These are phyloP conservation scores for Lipomyces spencermartinsiae DNA, from an alignment of 805 yeast species.

Conservation along the genomic window DNA sequence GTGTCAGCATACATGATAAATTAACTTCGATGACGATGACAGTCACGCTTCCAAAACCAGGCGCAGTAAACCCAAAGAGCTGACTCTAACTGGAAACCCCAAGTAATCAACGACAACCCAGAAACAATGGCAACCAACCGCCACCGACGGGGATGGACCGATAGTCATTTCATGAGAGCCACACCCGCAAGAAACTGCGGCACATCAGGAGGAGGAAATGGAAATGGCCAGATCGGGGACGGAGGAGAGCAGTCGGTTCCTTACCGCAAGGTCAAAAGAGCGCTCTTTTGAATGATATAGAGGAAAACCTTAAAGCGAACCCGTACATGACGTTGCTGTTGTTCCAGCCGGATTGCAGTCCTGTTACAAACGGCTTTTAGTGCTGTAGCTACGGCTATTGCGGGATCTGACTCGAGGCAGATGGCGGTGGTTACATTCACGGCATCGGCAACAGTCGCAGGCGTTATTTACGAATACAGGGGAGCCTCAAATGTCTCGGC, in stretches of 20 bases:
- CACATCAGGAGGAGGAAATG: too few relatives aligned
- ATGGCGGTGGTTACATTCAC: neutral
- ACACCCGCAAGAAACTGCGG: too few relatives aligned
- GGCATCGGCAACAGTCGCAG: constrained; percentile 2
- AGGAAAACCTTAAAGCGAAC: neutral
- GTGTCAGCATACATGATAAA: too few relatives aligned
- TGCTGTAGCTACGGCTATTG: constrained; percentile 4
- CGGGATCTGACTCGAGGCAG: neutral
- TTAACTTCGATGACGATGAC: too few relatives aligned
- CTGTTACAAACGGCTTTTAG: neutral
- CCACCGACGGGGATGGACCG: too few relatives aligned
- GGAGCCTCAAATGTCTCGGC: neutral
- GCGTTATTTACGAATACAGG: constrained; percentile 4
- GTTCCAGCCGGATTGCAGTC: neutral
- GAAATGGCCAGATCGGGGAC: neutral
- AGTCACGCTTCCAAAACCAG: too few relatives aligned
- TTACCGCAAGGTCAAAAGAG: constrained; percentile 1
- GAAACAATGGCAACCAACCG: too few relatives aligned
- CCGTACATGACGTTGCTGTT: neutral
- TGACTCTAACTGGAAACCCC: too few relatives aligned
- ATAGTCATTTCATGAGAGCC: too few relatives aligned
- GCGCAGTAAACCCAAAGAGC: too few relatives aligned
- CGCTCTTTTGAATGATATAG: constrained; percentile 1
- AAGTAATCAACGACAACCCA: too few relatives aligned
- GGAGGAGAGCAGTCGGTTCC: neutral